Evolutionary conservation across 75 land plant genomes (phyloP).

Genomic region (Sequoiadendron giganteum): DNA sequence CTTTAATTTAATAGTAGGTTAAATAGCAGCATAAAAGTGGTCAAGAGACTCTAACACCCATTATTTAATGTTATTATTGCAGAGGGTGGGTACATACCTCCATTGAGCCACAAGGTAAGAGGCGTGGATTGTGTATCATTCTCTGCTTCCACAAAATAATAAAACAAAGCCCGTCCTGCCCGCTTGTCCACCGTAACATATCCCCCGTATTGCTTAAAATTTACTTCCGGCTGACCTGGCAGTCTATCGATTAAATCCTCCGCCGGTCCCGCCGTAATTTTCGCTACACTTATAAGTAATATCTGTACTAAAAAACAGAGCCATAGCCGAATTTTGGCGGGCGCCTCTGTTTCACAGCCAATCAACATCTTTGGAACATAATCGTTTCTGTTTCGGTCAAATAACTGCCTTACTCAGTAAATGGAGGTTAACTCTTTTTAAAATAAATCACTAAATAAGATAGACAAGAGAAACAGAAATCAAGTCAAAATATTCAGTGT

Average conservation of each 20-base stretch:
- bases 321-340: not conserved
- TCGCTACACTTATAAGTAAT: not conserved
- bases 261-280: not conserved
- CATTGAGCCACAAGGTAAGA: constrained; percentile 27
- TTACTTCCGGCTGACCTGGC: constrained; percentile 45
- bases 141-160: constrained; percentile 42
- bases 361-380: too few species aligned
- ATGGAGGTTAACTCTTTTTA: too few species aligned
- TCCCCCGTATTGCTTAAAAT: constrained; percentile 51
- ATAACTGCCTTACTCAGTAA: too few species aligned
- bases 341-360: not conserved
- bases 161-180: constrained; percentile 37
- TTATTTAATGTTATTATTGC: too few species aligned
- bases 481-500: too few species aligned
- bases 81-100: constrained; percentile 14
- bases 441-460: too few species aligned
- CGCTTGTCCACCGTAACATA: constrained; percentile 30
- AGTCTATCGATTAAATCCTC: constrained; percentile 20
- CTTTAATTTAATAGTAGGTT: too few species aligned
- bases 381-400: too few species aligned
- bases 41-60: too few species aligned
- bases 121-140: constrained; percentile 11
- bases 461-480: too few species aligned
- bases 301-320: not conserved
- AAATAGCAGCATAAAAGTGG: too few species aligned